Conservation (phyloP, 352 stramenopile species). For the Globisporangium barbulae region DNA sequence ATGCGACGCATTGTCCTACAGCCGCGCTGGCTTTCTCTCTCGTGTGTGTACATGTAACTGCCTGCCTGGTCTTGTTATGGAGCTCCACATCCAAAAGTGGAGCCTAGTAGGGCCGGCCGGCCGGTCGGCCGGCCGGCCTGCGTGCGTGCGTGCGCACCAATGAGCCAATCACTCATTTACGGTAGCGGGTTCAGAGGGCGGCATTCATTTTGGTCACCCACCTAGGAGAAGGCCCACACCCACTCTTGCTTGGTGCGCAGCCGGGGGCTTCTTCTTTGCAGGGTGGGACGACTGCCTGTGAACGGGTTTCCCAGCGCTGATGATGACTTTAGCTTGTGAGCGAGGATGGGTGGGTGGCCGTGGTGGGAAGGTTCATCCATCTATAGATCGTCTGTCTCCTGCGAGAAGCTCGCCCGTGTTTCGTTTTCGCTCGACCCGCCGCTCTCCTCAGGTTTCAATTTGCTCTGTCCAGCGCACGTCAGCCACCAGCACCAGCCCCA, state of each 20-base stretch:
- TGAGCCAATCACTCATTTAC: background rate
- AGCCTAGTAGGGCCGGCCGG: background rate
- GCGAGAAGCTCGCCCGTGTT: background rate
- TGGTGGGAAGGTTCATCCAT: background rate
- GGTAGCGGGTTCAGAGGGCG: background rate
- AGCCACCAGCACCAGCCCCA: background rate
- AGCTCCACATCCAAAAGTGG: background rate
- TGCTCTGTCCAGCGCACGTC: constrained; percentile 4
- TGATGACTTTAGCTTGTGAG: background rate
- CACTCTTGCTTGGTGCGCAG: constrained; percentile 2
- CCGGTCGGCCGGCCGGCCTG: too few species aligned
- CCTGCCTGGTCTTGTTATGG: too few species aligned
- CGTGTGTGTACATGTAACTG: too few species aligned
- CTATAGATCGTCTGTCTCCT: background rate
- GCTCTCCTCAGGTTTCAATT: constrained; percentile 13
- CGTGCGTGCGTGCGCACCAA: constrained; percentile 1
- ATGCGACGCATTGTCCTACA: too few species aligned
- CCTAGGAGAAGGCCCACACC: too few species aligned
- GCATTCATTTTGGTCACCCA: background rate
- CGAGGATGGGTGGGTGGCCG: background rate
- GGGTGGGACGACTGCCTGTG: background rate
- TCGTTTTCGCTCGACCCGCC: background rate
- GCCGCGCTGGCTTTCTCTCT: too few species aligned
- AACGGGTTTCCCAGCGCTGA: constrained; percentile 2
- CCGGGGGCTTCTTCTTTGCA: background rate